Base-by-base conservation (phyloP, 1,139 yeast genomes). In the Lipomyces yarrowii region DNA sequence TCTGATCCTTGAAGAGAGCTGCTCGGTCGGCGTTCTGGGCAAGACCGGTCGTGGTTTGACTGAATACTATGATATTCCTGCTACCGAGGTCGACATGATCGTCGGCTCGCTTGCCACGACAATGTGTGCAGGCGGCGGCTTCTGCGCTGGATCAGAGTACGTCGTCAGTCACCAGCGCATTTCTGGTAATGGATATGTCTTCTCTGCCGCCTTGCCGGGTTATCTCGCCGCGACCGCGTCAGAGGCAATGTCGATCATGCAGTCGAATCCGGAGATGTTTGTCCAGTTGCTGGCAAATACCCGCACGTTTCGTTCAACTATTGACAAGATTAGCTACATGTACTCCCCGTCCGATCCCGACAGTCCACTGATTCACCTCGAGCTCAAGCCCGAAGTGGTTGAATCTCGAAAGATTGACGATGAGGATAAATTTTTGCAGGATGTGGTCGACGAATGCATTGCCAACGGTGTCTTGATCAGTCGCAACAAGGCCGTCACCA, bases 141-240 rank as follows among this genome's bases (percentile, higher is more conserved):
- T 91, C 78, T 94, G 97, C 76, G 91, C 91, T 33, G 99, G 98
- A 67, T 89, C 86, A 55, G 79, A 80, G 54, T 88, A 89, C 67
- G 91, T 94, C 93, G 87, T 93, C 57, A 90, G 88, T 73, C 97
- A 94, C 78, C 99, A 96, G 82, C 87, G 96, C 75, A 89, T 93
- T 74, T 90, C 92, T 42, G 90, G 97, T 10, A 83, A 84, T 72
- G 97, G 97, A 2, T 94, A 91, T 75, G 96, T 96, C 68, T 94
- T 91, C 76, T 89, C 96, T 75, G 99, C 99, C 10, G 86, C 98
- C 2, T 84, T 94, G 76, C 98, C 99, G 15, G 96, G 98, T 21
- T 93, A 90, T 77, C 85, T 92, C 60, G 97, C 97, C 1, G 85
- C 83, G 67, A 88, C 87, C n/a, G 86, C 88, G 0, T 84, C 90